A percentile compares a stretch with the other conserved stretches of the same genome.
Conservation (phyloP, 2,329 filamentous ascomycete species). For the Neofusicoccum parvum region DNA sequence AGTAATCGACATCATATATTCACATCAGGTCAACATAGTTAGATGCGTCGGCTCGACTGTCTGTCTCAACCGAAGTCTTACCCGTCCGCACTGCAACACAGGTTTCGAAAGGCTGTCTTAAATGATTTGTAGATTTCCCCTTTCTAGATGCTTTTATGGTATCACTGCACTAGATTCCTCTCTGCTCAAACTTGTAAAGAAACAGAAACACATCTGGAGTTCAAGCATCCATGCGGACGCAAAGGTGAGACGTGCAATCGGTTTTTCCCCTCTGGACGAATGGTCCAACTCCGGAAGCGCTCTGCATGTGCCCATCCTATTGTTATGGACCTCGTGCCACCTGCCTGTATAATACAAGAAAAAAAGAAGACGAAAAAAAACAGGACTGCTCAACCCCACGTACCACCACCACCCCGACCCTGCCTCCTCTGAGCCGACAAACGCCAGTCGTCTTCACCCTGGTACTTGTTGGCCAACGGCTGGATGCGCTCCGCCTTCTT, state of each 20-base stretch:
- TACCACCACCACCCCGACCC: constrained; percentile 85
- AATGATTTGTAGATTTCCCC: no score
- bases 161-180: no score
- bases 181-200: no score
- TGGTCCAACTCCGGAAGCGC: not conserved
- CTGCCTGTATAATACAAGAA: not conserved
- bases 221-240: not conserved
- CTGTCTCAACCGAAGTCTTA: no score
- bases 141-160: no score
- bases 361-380: not conserved
- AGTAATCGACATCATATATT: no score
- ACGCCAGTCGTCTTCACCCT: constrained; percentile 92
- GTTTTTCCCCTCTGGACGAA: not conserved
- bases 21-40: no score
- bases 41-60: no score
- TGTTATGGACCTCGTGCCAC: no score
- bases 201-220: not conserved
- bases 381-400: constrained; percentile 70
- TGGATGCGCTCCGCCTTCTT: constrained; percentile 95
- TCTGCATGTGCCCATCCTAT: not conserved
- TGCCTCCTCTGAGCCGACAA: constrained; percentile 83
- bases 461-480: constrained; percentile 91
- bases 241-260: not conserved
- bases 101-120: no score
- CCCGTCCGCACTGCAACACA: no score